Conservation (phyloP, 129 eudicot genomes). For the Pulicaria dysenterica region DNA sequence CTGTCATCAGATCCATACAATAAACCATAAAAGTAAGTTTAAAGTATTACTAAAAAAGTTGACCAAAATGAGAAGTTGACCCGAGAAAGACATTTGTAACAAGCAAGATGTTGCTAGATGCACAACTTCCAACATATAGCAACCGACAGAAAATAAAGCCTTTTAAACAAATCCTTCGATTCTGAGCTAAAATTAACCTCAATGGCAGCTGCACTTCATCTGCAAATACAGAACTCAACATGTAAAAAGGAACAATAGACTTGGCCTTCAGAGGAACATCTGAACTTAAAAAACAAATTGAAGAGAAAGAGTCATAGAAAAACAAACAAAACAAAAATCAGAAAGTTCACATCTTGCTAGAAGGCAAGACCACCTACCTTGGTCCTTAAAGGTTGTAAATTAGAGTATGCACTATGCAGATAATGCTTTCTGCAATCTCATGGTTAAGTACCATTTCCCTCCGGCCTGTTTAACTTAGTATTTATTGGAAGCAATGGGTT, state of each 20-base stretch:
- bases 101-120: constrained; percentile 32
- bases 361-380: background rate
- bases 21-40: constrained; percentile 23
- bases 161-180: constrained; percentile 29
- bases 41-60: constrained; percentile 18
- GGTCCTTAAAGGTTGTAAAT: background rate
- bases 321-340: constrained; percentile 17
- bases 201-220: constrained; percentile 47
- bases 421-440: background rate
- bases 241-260: constrained; percentile 27
- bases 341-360: constrained; percentile 19
- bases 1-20: constrained; percentile 34
- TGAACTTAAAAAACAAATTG: constrained; percentile 4
- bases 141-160: constrained; percentile 31
- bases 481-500: background rate
- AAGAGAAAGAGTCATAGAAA: constrained; percentile 9
- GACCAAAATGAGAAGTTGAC: constrained; percentile 21
- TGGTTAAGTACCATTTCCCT: background rate
- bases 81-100: constrained; percentile 25
- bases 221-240: constrained; percentile 45
- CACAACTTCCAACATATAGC: constrained; percentile 34
- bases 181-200: constrained; percentile 33
- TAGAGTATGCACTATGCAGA: background rate
- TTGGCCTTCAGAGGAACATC: background rate
- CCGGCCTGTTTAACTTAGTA: background rate